Conservation (phyloP, 306 rosid genomes). For the Inga oerstediana region DNA sequence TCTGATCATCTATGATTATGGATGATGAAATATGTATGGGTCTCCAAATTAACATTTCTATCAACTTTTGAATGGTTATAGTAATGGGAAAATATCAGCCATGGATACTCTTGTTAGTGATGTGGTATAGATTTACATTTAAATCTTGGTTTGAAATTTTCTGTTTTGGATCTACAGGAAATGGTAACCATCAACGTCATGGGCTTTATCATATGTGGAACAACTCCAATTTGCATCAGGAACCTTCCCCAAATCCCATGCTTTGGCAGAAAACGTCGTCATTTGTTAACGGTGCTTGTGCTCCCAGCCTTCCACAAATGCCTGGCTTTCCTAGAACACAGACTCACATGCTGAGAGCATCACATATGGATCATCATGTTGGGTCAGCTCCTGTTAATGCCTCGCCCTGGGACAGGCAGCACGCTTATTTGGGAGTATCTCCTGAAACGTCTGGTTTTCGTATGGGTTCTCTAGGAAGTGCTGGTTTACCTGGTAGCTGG, state of each 20-base stretch:
- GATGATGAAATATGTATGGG: neutral
- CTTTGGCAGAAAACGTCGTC: conserved; percentile 64
- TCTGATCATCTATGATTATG: conserved; percentile 6
- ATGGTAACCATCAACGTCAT: conserved; percentile 49
- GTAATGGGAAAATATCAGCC: conserved; percentile 7
- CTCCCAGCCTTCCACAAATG: conserved; percentile 56
- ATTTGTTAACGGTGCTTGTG: conserved; percentile 53
- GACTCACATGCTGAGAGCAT: conserved; percentile 54
- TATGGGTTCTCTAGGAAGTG: conserved; percentile 66
- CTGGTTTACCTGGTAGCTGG: conserved; percentile 60
- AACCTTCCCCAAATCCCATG: conserved; percentile 52
- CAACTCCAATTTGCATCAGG: conserved; percentile 59
- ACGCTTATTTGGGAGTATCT: conserved; percentile 59
- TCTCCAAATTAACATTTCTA: conserved; percentile 16
- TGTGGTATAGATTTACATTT: neutral
- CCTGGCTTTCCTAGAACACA: conserved; percentile 55
- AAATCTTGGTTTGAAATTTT: conserved; percentile 16
- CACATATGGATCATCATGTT: conserved; percentile 58
- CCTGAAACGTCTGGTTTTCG: conserved; percentile 63
- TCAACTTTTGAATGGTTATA: conserved; percentile 5
- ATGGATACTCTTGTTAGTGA: conserved; percentile 12
- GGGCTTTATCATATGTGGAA: conserved; percentile 61
- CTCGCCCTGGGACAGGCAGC: conserved; percentile 68
- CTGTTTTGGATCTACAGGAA: conserved; percentile 52
- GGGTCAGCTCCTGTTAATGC: conserved; percentile 77